Evolutionary conservation across 148 eudicot genomes (phyloP).

Genomic region (Rhododendron ovatum): DNA sequence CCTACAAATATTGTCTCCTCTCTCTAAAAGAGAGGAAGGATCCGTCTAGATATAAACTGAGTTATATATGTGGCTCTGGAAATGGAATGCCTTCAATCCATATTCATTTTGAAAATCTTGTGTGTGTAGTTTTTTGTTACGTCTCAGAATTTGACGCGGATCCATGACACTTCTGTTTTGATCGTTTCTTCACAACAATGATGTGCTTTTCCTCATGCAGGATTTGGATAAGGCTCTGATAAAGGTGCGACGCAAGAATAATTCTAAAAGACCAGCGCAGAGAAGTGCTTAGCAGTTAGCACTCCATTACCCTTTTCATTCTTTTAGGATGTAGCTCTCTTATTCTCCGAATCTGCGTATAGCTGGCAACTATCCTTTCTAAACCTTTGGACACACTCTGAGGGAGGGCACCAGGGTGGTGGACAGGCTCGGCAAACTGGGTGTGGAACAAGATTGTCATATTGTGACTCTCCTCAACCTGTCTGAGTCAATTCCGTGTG

Average conservation of each 20-base stretch:
- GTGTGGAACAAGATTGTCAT: no score
- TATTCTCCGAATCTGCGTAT: no score
- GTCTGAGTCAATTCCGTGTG: no score
- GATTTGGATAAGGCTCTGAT: conserved; percentile 60
- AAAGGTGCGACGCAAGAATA: conserved; percentile 69
- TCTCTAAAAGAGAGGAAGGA: not conserved
- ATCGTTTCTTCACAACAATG: not conserved
- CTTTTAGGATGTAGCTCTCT: no score
- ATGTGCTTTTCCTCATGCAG: conserved; percentile 24
- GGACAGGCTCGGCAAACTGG: no score
- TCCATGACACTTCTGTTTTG: not conserved
- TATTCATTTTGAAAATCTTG: not conserved
- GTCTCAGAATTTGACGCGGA: not conserved
- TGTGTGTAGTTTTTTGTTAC: not conserved
- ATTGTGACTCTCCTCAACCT: no score
- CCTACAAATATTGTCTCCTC: not conserved
- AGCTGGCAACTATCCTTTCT: no score
- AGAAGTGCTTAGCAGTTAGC: conserved; percentile 18
- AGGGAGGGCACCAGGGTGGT: no score
- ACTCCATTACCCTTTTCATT: not conserved
- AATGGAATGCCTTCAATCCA: not conserved
- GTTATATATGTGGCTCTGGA: not conserved
- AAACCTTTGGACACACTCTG: no score
- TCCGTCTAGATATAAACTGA: no score
- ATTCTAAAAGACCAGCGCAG: conserved; percentile 62